Percentiles rank a stretch among this genome's conserved stretches.
Evolutionary conservation across 73 alveolate genomes (phyloP).

Genomic region (Paramecium tetraurelia): DNA sequence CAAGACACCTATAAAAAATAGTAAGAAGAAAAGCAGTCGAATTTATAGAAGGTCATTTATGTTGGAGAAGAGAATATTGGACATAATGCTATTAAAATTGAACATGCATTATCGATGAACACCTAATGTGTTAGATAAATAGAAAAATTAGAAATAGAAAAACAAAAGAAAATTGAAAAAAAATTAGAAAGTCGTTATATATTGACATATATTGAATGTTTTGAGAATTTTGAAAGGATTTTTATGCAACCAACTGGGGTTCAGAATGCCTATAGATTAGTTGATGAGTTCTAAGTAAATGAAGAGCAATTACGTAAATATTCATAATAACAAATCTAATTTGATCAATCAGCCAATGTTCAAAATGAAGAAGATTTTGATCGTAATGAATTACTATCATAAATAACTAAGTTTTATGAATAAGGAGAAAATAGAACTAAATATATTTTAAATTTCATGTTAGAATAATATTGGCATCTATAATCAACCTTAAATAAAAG

Average conservation of each 20-base stretch:
- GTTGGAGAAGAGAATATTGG: constrained; percentile 52
- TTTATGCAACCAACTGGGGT: not conserved
- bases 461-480: constrained; percentile 43
- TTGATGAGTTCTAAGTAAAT: constrained; percentile 4
- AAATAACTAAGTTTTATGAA: constrained; percentile 9
- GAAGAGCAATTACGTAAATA: not conserved
- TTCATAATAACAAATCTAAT: not conserved
- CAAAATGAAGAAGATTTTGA: constrained; percentile 1
- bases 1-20: not conserved
- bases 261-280: not conserved
- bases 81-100: constrained; percentile 20
- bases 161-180: not conserved
- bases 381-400: constrained; percentile 12
- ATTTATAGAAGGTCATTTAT: constrained; percentile 37
- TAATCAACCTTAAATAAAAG: not conserved
- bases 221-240: constrained; percentile 21
- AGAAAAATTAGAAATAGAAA: constrained; percentile 30
- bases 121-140: not conserved
- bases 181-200: constrained; percentile 32
- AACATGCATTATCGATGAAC: not conserved
- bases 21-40: not conserved
- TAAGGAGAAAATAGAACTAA: constrained; percentile 10
- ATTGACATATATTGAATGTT: constrained; percentile 39
- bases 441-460: not conserved
- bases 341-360: not conserved